Base-by-base conservation (phyloP, 2,329 filamentous ascomycete species). In the Colletotrichum acutatum region DNA sequence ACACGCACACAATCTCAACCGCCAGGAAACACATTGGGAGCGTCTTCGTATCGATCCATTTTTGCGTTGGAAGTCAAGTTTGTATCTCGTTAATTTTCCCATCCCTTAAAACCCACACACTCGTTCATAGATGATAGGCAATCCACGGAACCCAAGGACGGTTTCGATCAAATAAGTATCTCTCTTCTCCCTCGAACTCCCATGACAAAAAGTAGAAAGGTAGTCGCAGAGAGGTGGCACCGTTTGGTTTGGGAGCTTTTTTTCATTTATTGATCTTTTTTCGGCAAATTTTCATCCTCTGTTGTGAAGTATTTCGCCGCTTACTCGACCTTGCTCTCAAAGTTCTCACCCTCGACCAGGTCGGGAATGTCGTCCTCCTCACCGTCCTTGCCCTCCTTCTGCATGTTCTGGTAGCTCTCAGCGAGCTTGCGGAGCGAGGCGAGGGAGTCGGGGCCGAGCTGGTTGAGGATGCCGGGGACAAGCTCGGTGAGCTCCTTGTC, bases 401-500 rank as follows among this genome's bases (percentile, higher is more conserved):
- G 96, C 91, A 98, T 92, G 89, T 91, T 97, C 92, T 99, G 97
- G 91, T 99, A 99, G 91, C 94, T 97, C 91, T 99, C 97, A 80
- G 97, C 97, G 76, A 99, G 91, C 90, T 98, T 98, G 86, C 97
- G 94, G 82, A 99, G 94, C 76, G 95, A 98, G 74, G 97, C 97
- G 74, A 99, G 94, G 76, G 95, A 98, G 90, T 99, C 97, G 82
- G 97, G 97, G 82, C 97, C 97, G 76, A 99, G 95, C 90, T 99
- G 97, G 93, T 98, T 99, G 76, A 99, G 94, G 87, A 99, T 99
- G 77, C 97, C 97, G 81, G 97, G 97, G 78, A 99, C 97, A 80
- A 99, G 95, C 90, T 99, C 97, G 76, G 97, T 99, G 78, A 99
- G 94, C 89, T 99, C 97, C 92, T 99, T 99, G 88, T 99, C 97